Evolutionary conservation across 1,139 yeast species (phyloP).

Genomic region (Hansenula anomala): DNA sequence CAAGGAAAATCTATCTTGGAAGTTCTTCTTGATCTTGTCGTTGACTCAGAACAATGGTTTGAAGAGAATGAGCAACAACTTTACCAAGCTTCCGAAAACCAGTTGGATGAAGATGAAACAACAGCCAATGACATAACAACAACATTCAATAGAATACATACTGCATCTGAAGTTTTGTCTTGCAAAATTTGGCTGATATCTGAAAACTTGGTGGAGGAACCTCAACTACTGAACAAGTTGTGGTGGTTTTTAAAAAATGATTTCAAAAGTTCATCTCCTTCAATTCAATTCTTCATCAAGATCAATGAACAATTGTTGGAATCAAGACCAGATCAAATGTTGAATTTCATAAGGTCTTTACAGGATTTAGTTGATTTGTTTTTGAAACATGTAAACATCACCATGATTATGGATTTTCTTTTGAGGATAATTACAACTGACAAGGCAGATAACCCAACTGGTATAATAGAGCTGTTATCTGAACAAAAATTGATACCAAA

Average conservation of each 20-base stretch:
- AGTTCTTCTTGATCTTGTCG: conserved; percentile 16
- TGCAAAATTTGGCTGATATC: conserved; percentile 96
- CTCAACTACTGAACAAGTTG: conserved; percentile 56
- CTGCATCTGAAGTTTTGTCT: conserved; percentile 82
- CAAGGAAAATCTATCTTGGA: conserved; percentile 16
- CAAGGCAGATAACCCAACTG: conserved; percentile 60
- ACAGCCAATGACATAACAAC: conserved; percentile 9
- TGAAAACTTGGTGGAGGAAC: conserved; percentile 82
- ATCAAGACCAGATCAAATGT: conserved; percentile 57
- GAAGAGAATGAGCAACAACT: conserved; percentile 15
- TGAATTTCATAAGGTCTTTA: conserved; percentile 51
- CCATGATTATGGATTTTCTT: conserved; percentile 72
- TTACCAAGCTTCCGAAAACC: conserved; percentile 4
- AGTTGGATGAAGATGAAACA: conserved; percentile 13
- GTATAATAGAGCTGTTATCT: conserved; percentile 49
- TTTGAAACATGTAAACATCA: conserved; percentile 50
- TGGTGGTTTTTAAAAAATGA: conserved; percentile 66
- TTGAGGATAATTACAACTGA: conserved; percentile 61
- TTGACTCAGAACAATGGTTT: conserved; percentile 22
- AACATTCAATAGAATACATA: conserved; percentile 39
- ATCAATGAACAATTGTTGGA: conserved; percentile 89
- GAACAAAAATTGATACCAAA: conserved; percentile 49
- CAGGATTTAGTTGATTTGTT: conserved; percentile 49
- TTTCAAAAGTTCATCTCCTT: conserved; percentile 38
- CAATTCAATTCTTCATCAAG: conserved; percentile 75